Evolutionary conservation across 1,284 basidiomycete genomes (phyloP), one percentile per base, ranked within the genome.

Genomic region (Earliella scabrosa): DNA sequence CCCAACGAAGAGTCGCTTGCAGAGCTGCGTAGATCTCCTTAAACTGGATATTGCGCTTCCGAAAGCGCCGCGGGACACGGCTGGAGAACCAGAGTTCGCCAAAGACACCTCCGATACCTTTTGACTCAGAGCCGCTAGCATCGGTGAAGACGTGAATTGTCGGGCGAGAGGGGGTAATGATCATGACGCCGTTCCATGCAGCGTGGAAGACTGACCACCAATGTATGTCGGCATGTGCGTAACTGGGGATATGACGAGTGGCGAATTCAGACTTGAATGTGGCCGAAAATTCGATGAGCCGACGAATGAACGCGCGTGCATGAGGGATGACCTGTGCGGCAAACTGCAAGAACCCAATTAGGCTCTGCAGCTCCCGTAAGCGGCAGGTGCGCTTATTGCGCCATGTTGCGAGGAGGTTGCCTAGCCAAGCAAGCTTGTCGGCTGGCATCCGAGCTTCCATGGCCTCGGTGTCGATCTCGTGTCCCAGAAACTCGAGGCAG

Each of bases 311-410:
- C 0, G 43, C 47, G 1, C 53, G 40, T 0, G 41, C 31, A 11
- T 55, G 53, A 2, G 53, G 47, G n/a, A 55, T 34, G 7, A 55
- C 53, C 18, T 55, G 47, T 16, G 47, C 46, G 0, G 53, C 34
- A 14, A 55, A 55, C 23, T 55, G 53, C 16, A 55, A 11, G 47
- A 55, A 55, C 0, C 53, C 53, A 26, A 55, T 55, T 2, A 55
- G 53, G 27, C 34, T 27, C 23, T 55, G 53, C 14, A 55, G 21
- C 13, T 55, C 47, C 5, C 43, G 53, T 7, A 55, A 35, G 11
- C 35, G 40, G 21, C 53, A 55, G 3, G 53, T 26, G 20, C 23
- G 47, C 10, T n/a, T 23, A 0, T 14, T 2, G 4, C 16, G 41
- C 53, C 53, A 55, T 0, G 4, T 0, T 2, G 41, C 13, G 2